Base-by-base conservation (phyloP, 2,329 filamentous ascomycete species). In the Sporothrix variecibatus region DNA sequence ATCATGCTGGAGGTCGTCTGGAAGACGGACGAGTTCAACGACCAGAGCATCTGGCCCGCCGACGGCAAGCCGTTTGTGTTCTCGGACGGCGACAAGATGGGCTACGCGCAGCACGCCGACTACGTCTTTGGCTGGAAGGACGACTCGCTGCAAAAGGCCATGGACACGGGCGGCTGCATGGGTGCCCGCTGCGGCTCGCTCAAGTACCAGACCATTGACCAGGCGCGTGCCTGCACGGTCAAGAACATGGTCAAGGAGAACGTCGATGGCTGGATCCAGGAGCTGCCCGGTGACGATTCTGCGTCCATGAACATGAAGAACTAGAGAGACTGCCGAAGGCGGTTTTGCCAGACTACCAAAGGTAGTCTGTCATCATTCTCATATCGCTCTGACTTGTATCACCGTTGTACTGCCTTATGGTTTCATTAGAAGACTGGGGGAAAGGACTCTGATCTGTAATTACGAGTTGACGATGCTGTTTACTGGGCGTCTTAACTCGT, bases 1-100 rank as follows among this genome's bases (percentile, higher is more conserved):
- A 76, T 86, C 17, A 86, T 86, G 84, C 84, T 83, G 77, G 84
- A 86, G 77, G 82, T 86, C 1, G 84, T 85, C 73, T 85, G 83
- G 80, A 83, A 86, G 76, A 86, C 82, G 11, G 82, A 80, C 3
- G 72, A 76, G 64, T 84, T 84, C 78, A 82, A 83, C 78, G 78
- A 82, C 80, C 72, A 80, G 77, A 75, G 77, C 58, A 79, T 79
- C 75, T 81, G 83, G 83, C 81, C 80, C 56, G 78, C 79, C 58
- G 81, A 84, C 78, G 82, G 82, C 43, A 81, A 83, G 76, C 82
- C 82, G 0, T 82, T 83, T 75, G 79, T 80, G 73, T 78, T 82
- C 43, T 79, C 76, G 74, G 82, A 79, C 1, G 81, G 82, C 46
- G 82, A 84, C 76, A 77, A 81, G 71, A 85, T 83, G 3, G 84